Evolutionary conservation across 106 monocot species (phyloP), one percentile per base, ranked within the genome.

Genomic region (Dioscorea alata): DNA sequence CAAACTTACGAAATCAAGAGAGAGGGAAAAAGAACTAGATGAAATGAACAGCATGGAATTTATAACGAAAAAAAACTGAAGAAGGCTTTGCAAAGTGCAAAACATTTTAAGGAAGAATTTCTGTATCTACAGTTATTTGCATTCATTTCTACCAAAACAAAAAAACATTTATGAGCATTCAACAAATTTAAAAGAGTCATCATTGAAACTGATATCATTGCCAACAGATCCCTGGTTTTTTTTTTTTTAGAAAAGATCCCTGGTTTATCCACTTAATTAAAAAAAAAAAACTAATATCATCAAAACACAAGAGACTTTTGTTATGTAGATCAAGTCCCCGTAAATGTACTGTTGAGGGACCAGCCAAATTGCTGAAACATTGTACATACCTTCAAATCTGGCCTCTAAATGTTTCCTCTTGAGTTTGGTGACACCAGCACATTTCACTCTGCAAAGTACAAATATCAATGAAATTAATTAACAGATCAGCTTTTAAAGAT

Each of bases 321-420:
- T 0, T 4, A 59, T 12, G 12, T 6, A 23, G 2, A 12, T 22
- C 4, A 4, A 59, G 22, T 20, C 20, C 0, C 59, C 19, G 12
- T 20, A 12, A 59, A 59, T 12, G 22, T 59, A 20, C 12, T 59
- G 19, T 59, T 19, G 19, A 18, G 54, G 54, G 54, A 5, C 19
- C 54, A 54, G 5, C 54, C 54, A 13, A 1, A 16, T 54, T 16
- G 13, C 54, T 19, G 15, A 54, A 54, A 54, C 18, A 31, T 17
- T 31, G 48, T 5, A 21, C 60, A 52, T 81, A 97, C 96, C 96
- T 74, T 87, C 78, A 57, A 92, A 83, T 79, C 66, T 77, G 1
- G 86, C 80, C 76, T 97, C 96, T 33, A 97, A 12, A 21, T 69
- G 82, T 63, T 92, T 92, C 71, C 86, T 84, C 79, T 92, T 92